These are phyloP conservation scores for Microdochium nivale DNA, from an alignment of 2,329 filamentous ascomycete genomes.

Conservation along the genomic window DNA sequence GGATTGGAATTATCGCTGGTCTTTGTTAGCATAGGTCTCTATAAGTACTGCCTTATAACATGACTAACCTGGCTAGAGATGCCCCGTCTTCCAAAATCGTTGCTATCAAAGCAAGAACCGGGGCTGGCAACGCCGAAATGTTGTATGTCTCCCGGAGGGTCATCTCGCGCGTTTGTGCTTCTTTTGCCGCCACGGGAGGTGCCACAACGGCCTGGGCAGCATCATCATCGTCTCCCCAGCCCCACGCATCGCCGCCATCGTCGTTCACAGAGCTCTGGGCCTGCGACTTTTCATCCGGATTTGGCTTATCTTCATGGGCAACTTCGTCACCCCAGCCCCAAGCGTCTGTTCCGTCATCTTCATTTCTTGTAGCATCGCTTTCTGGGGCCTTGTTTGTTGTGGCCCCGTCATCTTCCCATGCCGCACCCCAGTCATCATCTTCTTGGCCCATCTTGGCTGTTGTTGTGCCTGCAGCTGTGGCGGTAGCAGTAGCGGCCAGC, in stretches of 20 bases:
- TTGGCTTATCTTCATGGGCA: conserved; percentile 21
- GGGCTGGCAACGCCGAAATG: conserved; percentile 79
- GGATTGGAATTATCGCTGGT: conserved; percentile 37
- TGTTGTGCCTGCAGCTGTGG: not conserved
- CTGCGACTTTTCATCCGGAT: conserved; percentile 9
- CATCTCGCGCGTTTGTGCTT: conserved; percentile 49
- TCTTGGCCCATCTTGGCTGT: conserved; percentile 19
- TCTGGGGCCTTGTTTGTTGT: conserved; percentile 16
- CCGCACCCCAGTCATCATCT: conserved; percentile 64
- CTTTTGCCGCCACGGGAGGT: conserved; percentile 8
- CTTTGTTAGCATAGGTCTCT: conserved; percentile 4
- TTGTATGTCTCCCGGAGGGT: conserved; percentile 79
- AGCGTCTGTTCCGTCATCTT: conserved; percentile 48
- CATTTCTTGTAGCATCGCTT: conserved; percentile 5
- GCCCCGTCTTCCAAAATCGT: conserved; percentile 52
- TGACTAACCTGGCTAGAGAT: conserved; percentile 40
- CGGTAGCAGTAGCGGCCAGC: conserved; percentile 38
- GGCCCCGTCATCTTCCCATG: conserved; percentile 66
- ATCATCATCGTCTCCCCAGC: conserved; percentile 65
- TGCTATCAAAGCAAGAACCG: conserved; percentile 60
- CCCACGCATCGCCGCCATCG: conserved; percentile 61
- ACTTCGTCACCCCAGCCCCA: conserved; percentile 82
- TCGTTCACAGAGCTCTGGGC: conserved; percentile 12
- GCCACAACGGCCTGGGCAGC: conserved; percentile 15
- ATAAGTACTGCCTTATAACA: not conserved